Percentiles rank a stretch among this genome's conserved stretches.
phyloP scores from a whole-genome alignment of 768 basidiomycete genomes.

The Lactifluus echinatus region DNA sequence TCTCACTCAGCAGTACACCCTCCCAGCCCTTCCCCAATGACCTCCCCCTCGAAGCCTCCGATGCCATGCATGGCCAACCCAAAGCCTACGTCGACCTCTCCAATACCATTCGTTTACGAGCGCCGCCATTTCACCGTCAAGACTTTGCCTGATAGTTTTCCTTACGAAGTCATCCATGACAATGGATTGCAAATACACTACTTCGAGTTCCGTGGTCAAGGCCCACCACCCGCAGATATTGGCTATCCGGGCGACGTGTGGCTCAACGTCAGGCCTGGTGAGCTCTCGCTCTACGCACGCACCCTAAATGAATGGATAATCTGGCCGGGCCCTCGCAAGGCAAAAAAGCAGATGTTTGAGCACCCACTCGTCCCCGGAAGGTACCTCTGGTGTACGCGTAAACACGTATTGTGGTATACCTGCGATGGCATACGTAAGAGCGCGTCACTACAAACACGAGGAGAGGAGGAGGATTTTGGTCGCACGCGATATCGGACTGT shows the following conservation, averaged over 20 bases:
- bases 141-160: conserved; percentile 18
- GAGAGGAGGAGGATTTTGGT: conserved; percentile 22
- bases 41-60: conserved; percentile 14
- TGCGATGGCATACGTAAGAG: conserved; percentile 23
- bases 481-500: conserved; percentile 20
- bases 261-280: conserved; percentile 20
- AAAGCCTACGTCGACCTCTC: conserved; percentile 19
- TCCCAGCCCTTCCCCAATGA: conserved; percentile 2
- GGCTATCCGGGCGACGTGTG: conserved; percentile 25
- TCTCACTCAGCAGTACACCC: not conserved
- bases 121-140: conserved; percentile 22
- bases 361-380: conserved; percentile 21
- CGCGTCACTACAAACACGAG: conserved; percentile 21
- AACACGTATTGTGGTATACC: conserved; percentile 21
- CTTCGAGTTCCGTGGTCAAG: conserved; percentile 25
- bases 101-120: conserved; percentile 16
- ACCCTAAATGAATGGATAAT: conserved; percentile 16
- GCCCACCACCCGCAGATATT: conserved; percentile 23
- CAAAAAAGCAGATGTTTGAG: conserved; percentile 22
- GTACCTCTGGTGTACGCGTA: conserved; percentile 22
- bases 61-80: conserved; percentile 20
- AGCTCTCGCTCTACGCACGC: conserved; percentile 19
- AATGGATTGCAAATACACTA: conserved; percentile 23
- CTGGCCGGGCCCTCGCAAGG: conserved; percentile 22
- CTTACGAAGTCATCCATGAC: conserved; percentile 19